These are phyloP conservation scores for Saxispiralis lemnorum DNA, from an alignment of 495 filamentous ascomycete genomes.

Conservation along the genomic window DNA sequence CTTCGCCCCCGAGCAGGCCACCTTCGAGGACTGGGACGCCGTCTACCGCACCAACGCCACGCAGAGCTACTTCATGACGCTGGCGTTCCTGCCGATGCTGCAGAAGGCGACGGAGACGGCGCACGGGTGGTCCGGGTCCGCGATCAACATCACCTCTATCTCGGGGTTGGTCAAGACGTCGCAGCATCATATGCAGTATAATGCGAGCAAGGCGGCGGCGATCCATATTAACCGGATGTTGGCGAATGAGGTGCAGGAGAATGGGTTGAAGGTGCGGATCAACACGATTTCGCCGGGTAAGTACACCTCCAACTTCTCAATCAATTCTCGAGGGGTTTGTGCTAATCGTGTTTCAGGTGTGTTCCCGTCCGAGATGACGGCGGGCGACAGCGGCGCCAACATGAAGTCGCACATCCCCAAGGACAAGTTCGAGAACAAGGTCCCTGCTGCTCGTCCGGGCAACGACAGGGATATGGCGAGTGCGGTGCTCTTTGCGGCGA, in stretches of 20 bases:
- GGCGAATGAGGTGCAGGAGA: conserved; percentile 15
- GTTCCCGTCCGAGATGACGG: conserved; percentile 39
- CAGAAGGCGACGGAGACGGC: conserved; percentile 13
- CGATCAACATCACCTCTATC: conserved; percentile 20
- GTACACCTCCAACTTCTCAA: background rate
- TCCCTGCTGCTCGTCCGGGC: conserved; percentile 44
- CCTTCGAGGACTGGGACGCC: conserved; percentile 15
- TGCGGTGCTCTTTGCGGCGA: conserved; percentile 41
- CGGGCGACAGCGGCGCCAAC: conserved; percentile 33
- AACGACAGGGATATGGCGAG: conserved; percentile 60
- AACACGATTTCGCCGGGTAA: conserved; percentile 35
- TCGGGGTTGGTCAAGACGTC: conserved; percentile 16
- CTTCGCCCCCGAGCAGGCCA: conserved; percentile 15
- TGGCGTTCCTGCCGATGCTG: conserved; percentile 18
- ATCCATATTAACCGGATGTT: conserved; percentile 20
- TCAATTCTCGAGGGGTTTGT: background rate
- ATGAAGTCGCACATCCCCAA: conserved; percentile 47
- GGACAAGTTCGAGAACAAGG: conserved; percentile 39
- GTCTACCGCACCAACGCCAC: conserved; percentile 20
- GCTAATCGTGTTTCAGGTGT: conserved; percentile 16
- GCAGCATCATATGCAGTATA: conserved; percentile 21
- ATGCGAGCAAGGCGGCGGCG: conserved; percentile 17
- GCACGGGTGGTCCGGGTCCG: conserved; percentile 15
- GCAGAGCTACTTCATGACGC: conserved; percentile 17
- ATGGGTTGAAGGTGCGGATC: conserved; percentile 19